phyloP scores from a whole-genome alignment of 768 basidiomycete species.

The Lenzites betulinus region DNA sequence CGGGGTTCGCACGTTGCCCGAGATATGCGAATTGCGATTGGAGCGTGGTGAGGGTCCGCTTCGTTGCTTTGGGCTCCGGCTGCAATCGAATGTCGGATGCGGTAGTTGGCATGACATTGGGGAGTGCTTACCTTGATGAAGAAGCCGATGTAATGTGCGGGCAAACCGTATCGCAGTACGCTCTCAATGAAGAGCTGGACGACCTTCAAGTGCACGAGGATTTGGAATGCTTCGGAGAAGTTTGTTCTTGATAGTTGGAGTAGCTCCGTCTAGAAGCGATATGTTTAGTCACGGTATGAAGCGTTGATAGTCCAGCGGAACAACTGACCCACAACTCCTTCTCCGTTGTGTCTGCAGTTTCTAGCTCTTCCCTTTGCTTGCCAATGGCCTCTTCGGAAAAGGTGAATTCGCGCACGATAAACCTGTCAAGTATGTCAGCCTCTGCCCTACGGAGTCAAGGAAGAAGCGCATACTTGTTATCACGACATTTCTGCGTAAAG shows the following conservation, averaged over 20 bases:
- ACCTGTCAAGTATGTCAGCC: slow-evolving; percentile 47
- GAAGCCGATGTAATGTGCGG: slow-evolving; percentile 85
- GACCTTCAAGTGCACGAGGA: slow-evolving; percentile 91
- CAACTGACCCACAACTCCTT: slow-evolving; percentile 91
- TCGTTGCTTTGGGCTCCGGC: slow-evolving; percentile 85
- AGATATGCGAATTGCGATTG: slow-evolving; percentile 83
- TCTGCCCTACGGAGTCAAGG: background rate
- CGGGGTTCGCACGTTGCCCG: slow-evolving; percentile 51
- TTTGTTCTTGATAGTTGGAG: slow-evolving; percentile 89
- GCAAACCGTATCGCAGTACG: slow-evolving; percentile 92
- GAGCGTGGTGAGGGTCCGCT: slow-evolving; percentile 74
- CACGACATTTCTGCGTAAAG: slow-evolving; percentile 90
- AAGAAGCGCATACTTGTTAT: slow-evolving; percentile 72
- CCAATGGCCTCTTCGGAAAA: slow-evolving; percentile 81
- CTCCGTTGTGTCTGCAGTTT: slow-evolving; percentile 80
- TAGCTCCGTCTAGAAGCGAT: slow-evolving; percentile 82
- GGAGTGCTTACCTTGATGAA: slow-evolving; percentile 65
- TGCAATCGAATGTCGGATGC: slow-evolving; percentile 33
- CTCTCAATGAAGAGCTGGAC: slow-evolving; percentile 92
- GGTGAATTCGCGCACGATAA: slow-evolving; percentile 91
- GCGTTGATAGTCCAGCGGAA: too few species aligned
- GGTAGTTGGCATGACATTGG: background rate
- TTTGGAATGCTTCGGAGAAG: slow-evolving; percentile 95
- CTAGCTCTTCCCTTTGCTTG: slow-evolving; percentile 81
- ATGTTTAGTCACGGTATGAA: too few species aligned